Conservation (phyloP, 371 early-diverging fungal species). For the Apophysomyces trapeziformis region DNA sequence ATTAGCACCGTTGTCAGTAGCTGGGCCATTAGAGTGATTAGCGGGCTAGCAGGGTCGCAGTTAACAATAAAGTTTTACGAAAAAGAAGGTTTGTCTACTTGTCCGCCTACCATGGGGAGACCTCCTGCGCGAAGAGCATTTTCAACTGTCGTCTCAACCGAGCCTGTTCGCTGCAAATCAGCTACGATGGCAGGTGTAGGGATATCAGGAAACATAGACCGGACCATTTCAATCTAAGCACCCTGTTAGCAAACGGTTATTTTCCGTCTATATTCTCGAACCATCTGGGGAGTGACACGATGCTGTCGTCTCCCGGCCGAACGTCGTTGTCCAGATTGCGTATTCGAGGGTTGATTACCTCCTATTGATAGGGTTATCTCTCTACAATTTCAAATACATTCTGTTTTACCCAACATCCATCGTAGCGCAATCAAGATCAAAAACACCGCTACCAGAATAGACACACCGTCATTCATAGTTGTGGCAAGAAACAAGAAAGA, state of each 20-base stretch:
- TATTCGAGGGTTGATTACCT: slow-evolving; percentile 38
- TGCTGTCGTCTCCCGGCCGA: slow-evolving; percentile 47
- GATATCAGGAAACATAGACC: slow-evolving; percentile 87
- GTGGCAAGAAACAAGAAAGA: neutral
- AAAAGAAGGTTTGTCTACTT: neutral
- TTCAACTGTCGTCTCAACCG: slow-evolving; percentile 86
- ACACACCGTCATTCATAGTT: slow-evolving; percentile 76
- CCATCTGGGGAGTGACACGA: slow-evolving; percentile 67
- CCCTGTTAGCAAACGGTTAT: neutral
- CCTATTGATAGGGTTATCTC: neutral
- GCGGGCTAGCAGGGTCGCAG: slow-evolving; percentile 18
- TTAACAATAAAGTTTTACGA: neutral
- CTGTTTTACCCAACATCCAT: slow-evolving; percentile 71
- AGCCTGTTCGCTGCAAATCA: slow-evolving; percentile 86
- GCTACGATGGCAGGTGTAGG: slow-evolving; percentile 82
- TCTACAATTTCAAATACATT: neutral
- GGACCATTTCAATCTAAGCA: slow-evolving; percentile 72
- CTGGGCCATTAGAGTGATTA: slow-evolving; percentile 12
- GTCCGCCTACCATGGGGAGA: slow-evolving; percentile 64
- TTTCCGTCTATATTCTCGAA: slow-evolving; percentile 22
- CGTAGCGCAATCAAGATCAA: slow-evolving; percentile 73
- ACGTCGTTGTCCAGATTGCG: slow-evolving; percentile 49
- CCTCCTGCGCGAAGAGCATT: slow-evolving; percentile 82
- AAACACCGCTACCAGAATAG: slow-evolving; percentile 74
- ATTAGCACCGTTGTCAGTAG: slow-evolving; percentile 30